Conservation (phyloP, 371 early-diverging fungal genomes). For the Neoconidiobolus thromboides region DNA sequence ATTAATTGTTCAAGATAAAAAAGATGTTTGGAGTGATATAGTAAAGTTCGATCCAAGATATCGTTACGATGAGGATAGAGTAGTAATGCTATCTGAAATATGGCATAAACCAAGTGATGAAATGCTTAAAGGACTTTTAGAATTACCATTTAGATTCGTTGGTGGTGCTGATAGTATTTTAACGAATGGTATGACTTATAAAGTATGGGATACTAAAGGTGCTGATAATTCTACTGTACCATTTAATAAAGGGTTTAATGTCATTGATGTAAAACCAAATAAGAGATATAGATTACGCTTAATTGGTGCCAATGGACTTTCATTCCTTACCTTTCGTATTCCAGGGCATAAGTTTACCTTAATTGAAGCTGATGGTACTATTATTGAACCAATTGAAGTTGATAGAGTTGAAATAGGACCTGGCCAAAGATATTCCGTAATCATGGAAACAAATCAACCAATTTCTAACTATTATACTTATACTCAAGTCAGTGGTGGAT, state of each 20-base stretch:
- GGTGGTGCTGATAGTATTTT: conserved; percentile 14
- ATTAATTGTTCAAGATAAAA: conserved; percentile 16
- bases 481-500: conserved; percentile 10
- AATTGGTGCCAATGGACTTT: neutral
- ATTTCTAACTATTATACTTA: conserved; percentile 16
- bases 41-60: conserved; percentile 7
- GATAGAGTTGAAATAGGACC: conserved; percentile 15
- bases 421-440: conserved; percentile 19
- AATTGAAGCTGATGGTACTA: conserved; percentile 21
- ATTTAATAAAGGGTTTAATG: neutral
- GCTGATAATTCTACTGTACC: neutral
- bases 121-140: neutral
- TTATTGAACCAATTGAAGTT: conserved; percentile 13
- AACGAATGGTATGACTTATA: conserved; percentile 15
- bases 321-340: conserved; percentile 13
- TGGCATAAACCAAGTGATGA: neutral
- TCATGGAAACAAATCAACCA: conserved; percentile 16
- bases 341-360: conserved; percentile 16
- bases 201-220: conserved; percentile 1
- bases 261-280: neutral
- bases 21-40: neutral
- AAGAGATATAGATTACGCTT: neutral
- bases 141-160: neutral
- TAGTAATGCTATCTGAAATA: conserved; percentile 12
- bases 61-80: conserved; percentile 14